A percentile compares a stretch with the other conserved stretches of the same genome.
Evolutionary conservation across 345 rosid species (phyloP).

Genomic region (Gynandropsis gynandra): DNA sequence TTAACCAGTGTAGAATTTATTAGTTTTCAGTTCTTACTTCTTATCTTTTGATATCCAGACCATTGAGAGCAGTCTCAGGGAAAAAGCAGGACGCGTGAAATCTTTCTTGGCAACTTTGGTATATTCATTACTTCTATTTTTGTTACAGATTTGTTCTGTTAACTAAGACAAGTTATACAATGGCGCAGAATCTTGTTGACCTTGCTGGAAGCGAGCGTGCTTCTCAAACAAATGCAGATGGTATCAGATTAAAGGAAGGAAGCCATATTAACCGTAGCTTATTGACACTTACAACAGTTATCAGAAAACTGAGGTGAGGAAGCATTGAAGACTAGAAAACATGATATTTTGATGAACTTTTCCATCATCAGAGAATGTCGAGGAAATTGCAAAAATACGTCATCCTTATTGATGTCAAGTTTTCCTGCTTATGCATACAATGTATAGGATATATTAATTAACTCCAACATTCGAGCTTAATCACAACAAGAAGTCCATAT

Average conservation of each 20-base stretch:
- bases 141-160: constrained; percentile 14
- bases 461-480: too few relatives aligned
- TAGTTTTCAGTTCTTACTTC: constrained; percentile 14
- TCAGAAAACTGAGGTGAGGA: constrained; percentile 90
- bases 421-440: constrained; percentile 7
- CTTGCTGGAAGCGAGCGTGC: constrained; percentile 98
- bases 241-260: constrained; percentile 83
- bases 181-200: constrained; percentile 85
- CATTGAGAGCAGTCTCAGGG: constrained; percentile 76
- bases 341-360: constrained; percentile 12
- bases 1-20: not conserved
- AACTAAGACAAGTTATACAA: constrained; percentile 15
- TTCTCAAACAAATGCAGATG: constrained; percentile 78
- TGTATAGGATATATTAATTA: constrained; percentile 1
- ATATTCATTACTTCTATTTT: constrained; percentile 20
- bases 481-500: too few relatives aligned
- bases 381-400: not conserved
- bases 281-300: constrained; percentile 85
- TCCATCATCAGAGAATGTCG: not conserved
- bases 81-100: constrained; percentile 65
- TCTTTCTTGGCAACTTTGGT: constrained; percentile 91
- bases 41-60: constrained; percentile 43
- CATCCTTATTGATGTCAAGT: not conserved
- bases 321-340: constrained; percentile 9
- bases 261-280: constrained; percentile 93